Base-by-base conservation (phyloP, 2,329 filamentous ascomycete genomes). In the Sporothrix protearum region DNA sequence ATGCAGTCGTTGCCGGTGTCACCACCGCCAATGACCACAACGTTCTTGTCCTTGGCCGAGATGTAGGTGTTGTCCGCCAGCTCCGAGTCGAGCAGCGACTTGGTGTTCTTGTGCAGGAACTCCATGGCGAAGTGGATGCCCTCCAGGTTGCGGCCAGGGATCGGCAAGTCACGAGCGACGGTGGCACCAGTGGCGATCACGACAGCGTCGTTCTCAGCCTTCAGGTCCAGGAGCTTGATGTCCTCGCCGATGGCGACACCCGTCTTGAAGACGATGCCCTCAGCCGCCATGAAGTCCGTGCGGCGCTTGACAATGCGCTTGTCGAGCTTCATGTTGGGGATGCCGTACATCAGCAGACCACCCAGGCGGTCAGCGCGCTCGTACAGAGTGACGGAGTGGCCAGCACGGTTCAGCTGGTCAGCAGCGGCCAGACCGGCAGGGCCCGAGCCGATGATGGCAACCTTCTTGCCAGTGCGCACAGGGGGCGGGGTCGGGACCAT, bases 291-390 rank as follows among this genome's bases (percentile, higher is more conserved):
- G 82, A 98, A 94, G 82, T 97, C 93, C 66, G 96, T 94, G 80
- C 95, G 92, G 69, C 95, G 92, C 86, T 97, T 95, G 73, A 98
- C 95, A 75, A 97, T 90, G 79, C 93, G 93, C 87, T 98, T 98
- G 85, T 98, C 95, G 55, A 98, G 91, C 86, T 98, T 98, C 95
- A 98, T 98, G 86, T 98, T 98, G 76, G 95, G 95, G 76, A 98
- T 98, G 76, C 95, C 95, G 79, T 98, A 97, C 95, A 97, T 97
- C 78, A 98, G 88, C 71, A 98, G 86, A 81, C 95, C 95, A 82
- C 95, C 95, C 72, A 91, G 85, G 75, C 95, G 93, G 79, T 98
- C 95, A 73, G 94, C 89, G 75, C 95, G 93, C 86, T 98, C 95
- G 78, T 96, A 97, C 22, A 98, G 89, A 14, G 93, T 97, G 70